These are phyloP conservation scores for Pisolithus sp. DNA, from an alignment of 768 basidiomycete species.

Conservation along the genomic window DNA sequence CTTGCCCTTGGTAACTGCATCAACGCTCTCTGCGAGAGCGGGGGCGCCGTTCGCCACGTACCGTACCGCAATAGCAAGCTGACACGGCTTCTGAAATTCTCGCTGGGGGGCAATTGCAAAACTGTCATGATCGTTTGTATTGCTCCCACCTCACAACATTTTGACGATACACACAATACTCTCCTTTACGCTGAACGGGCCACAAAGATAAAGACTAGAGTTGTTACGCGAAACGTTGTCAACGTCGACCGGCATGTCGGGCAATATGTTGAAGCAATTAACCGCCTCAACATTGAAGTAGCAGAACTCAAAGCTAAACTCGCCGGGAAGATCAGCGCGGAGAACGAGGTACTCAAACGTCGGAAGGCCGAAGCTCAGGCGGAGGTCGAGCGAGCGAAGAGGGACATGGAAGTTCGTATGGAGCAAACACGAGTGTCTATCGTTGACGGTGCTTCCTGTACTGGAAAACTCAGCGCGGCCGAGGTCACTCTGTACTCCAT, in stretches of 20 bases:
- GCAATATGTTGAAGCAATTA: slow-evolving; percentile 92
- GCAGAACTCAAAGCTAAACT: slow-evolving; percentile 82
- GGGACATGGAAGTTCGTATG: slow-evolving; percentile 63
- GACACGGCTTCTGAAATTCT: slow-evolving; percentile 94
- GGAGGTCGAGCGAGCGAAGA: slow-evolving; percentile 70
- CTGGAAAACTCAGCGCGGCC: slow-evolving; percentile 65
- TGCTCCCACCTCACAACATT: slow-evolving; percentile 90
- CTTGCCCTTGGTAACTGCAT: slow-evolving; percentile 97
- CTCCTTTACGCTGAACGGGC: slow-evolving; percentile 96
- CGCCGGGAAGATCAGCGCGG: slow-evolving; percentile 58
- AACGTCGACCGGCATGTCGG: slow-evolving; percentile 94
- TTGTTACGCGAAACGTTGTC: slow-evolving; percentile 90
- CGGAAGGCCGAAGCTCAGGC: slow-evolving; percentile 63
- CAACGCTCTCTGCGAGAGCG: slow-evolving; percentile 94
- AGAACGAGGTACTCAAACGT: slow-evolving; percentile 58
- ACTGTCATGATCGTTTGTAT: slow-evolving; percentile 99
- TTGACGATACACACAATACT: slow-evolving; percentile 98
- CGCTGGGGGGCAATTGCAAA: slow-evolving; percentile 97
- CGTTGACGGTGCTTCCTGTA: slow-evolving; percentile 67
- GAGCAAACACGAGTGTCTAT: slow-evolving; percentile 69
- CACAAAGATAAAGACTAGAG: slow-evolving; percentile 97
- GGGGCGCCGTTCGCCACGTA: slow-evolving; percentile 80
- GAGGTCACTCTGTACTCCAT: slow-evolving; percentile 62
- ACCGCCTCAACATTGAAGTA: slow-evolving; percentile 78
- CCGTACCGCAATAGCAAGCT: slow-evolving; percentile 99